Conservation (phyloP, 768 basidiomycete genomes). For the Leucosporidium yakuticum region DNA sequence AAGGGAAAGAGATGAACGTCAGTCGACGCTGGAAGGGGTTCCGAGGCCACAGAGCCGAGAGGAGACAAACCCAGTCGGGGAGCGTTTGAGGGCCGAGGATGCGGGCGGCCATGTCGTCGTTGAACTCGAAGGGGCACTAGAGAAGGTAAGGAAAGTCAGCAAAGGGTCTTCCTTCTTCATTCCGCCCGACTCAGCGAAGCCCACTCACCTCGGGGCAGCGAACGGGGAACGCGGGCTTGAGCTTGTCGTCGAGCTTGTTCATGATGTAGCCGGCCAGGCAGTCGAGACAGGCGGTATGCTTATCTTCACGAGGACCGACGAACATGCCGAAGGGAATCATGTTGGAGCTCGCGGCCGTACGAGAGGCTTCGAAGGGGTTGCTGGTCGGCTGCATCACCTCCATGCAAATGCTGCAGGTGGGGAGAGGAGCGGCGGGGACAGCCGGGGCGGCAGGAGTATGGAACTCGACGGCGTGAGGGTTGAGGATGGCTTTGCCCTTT, state of each 20-base stretch:
- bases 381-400: conserved; percentile 3
- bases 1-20: background rate
- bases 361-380: conserved; percentile 5
- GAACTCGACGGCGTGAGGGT: background rate
- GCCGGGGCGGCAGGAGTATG: background rate
- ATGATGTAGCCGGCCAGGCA: conserved; percentile 5
- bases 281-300: conserved; percentile 2
- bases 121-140: conserved; percentile 11
- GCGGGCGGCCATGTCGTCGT: background rate
- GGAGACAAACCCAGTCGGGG: conserved; percentile 9
- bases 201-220: conserved; percentile 8
- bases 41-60: too few species aligned
- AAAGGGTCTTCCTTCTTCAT: rapidly evolving
- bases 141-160: background rate
- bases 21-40: too few species aligned
- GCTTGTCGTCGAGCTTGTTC: conserved; percentile 7
- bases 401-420: conserved; percentile 11
- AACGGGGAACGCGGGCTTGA: conserved; percentile 7
- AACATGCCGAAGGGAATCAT: background rate
- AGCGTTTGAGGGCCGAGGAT: conserved; percentile 5
- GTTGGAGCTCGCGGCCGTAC: background rate
- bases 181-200: too few species aligned
- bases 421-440: background rate
- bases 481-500: background rate
- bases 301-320: background rate